These are phyloP conservation scores for Hypericum androsaemum DNA, from an alignment of 345 rosid genomes.

Conservation along the genomic window DNA sequence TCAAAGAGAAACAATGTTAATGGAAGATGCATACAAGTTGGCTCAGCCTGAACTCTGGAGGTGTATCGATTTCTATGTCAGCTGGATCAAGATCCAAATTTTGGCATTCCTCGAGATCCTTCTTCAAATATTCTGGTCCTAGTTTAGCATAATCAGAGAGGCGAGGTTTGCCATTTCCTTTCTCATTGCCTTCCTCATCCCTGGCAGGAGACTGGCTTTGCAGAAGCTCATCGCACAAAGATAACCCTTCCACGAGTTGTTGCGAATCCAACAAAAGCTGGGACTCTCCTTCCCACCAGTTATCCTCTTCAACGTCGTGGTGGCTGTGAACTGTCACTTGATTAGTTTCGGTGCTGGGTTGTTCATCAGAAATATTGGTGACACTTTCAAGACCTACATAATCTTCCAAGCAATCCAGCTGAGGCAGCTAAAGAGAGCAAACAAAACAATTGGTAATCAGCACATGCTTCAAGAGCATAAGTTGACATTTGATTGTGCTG, in stretches of 20 bases:
- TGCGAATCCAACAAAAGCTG: constrained; percentile 70
- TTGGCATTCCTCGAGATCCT: constrained; percentile 88
- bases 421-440: constrained; percentile 22
- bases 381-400: constrained; percentile 35
- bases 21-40: constrained; percentile 50
- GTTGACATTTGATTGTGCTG: too few relatives aligned
- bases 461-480: not conserved
- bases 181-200: constrained; percentile 34
- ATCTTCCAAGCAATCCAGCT: constrained; percentile 27
- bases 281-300: constrained; percentile 80
- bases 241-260: constrained; percentile 85
- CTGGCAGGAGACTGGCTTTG: constrained; percentile 66
- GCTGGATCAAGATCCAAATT: constrained; percentile 58
- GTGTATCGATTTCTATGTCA: constrained; percentile 77
- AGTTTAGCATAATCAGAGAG: constrained; percentile 64
- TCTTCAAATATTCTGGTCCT: constrained; percentile 68
- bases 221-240: constrained; percentile 73
- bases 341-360: constrained; percentile 10
- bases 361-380: constrained; percentile 15
- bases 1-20: not conserved
- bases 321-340: constrained; percentile 27
- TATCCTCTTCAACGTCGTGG: constrained; percentile 43
- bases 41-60: constrained; percentile 88
- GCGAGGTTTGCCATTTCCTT: constrained; percentile 30
- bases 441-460: constrained; percentile 1